Evolutionary conservation across 305 asterid species (phyloP), one percentile per base, ranked within the genome.

Genomic region (Withania somnifera): DNA sequence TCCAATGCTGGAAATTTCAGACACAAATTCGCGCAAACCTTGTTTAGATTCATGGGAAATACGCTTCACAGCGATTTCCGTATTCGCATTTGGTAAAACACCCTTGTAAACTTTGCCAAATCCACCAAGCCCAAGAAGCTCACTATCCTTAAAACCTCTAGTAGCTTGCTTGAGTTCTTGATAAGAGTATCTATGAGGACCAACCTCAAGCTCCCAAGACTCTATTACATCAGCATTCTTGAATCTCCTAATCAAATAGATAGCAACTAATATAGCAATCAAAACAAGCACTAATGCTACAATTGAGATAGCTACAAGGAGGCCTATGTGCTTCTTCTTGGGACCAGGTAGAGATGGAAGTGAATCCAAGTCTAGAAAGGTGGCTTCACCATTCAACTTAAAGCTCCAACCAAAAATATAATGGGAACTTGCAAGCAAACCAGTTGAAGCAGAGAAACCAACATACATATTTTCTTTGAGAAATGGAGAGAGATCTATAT

Each of bases 381-480:
- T 64, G 50, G 93, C 81, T 53, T 63, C 83, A 1, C 95, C 91
- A 60, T 86, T 88, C 83, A 85, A 58, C 20, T 63, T 80, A 83
- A 91, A 91, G 82, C 91, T 90, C 97, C 97, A 92, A 47, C 97
- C 97, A 28, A 87, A 82, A 0, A 92, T 61, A 83, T 88, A 91
- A 84, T 92, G 95, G n/a, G 89, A 90, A 79, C 97, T 90, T 4
- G 97, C 95, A 68, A 89, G 90, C 64, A 78, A 13, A 68, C 96
- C 96, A 11, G 94, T 92, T 3, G 94, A 87, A 82, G 97, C 95
- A 80, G 97, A 90, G 83, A 92, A 93, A 14, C 98, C 98, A 64
- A 88, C 92, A 66, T 90, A 91, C 96, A 93, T 90, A 80, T 71
- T 63, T 15, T 86, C 91, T 85, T 32, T 4, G 0, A 91, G 64